Evolutionary conservation across 1,284 basidiomycete species (phyloP).

Genomic region (Baeospora myosura): DNA sequence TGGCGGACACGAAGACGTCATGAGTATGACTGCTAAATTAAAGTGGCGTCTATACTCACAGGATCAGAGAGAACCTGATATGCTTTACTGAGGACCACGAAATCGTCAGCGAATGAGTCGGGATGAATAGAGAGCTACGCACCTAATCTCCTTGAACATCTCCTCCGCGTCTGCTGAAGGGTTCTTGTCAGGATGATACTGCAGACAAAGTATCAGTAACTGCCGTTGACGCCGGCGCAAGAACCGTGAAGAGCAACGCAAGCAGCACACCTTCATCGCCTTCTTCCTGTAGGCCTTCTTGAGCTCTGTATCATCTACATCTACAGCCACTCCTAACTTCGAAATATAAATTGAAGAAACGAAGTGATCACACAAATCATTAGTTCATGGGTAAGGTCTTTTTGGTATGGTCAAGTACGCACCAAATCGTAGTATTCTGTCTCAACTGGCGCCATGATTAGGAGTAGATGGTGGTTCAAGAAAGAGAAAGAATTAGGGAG

Average conservation of each 20-base stretch:
- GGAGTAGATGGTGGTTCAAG: no score
- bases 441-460: constrained; percentile 50
- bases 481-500: not conserved
- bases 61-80: constrained; percentile 85
- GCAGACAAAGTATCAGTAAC: not conserved
- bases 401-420: constrained; percentile 14
- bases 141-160: constrained; percentile 93
- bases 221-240: not conserved
- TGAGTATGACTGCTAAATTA: constrained; percentile 5
- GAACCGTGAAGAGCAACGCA: not conserved
- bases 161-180: constrained; percentile 80
- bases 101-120: constrained; percentile 9
- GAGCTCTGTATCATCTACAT: constrained; percentile 64
- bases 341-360: no score
- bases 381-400: not conserved
- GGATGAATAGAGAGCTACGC: constrained; percentile 17
- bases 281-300: constrained; percentile 96
- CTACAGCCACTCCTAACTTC: constrained; percentile 38
- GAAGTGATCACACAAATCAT: no score
- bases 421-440: constrained; percentile 65
- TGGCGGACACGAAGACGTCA: not conserved
- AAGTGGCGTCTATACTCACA: constrained; percentile 36
- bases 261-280: constrained; percentile 74
- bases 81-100: constrained; percentile 67
- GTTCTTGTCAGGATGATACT: constrained; percentile 96